Percentiles rank a stretch among this genome's conserved stretches.
These are phyloP conservation scores for Botryotinia convoluta DNA, from an alignment of 2,329 filamentous ascomycete genomes.

Conservation along the genomic window DNA sequence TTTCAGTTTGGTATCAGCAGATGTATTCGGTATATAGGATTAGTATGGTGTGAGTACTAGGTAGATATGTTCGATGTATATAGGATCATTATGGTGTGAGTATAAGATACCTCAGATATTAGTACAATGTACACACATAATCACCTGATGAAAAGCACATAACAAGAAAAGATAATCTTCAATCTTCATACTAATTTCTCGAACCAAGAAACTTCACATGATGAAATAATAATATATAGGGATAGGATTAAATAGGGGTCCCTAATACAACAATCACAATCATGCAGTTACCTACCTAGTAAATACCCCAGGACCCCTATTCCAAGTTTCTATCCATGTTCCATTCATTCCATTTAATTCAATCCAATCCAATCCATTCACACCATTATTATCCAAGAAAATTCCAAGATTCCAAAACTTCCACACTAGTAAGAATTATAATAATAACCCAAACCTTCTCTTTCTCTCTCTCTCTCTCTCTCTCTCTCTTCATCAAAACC, in stretches of 20 bases:
- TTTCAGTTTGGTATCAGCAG: neutral
- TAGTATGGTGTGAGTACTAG: neutral
- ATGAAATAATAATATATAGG: neutral
- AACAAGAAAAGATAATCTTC: neutral
- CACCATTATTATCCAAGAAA: too few species aligned
- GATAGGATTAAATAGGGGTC: neutral
- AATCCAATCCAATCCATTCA: neutral
- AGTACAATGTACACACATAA: neutral
- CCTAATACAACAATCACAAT: neutral
- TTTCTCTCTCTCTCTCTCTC: neutral
- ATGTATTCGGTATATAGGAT: neutral
- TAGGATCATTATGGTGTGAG: neutral
- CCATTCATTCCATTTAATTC: neutral
- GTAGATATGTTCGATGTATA: too few species aligned
- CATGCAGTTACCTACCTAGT: neutral
- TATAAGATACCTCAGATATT: neutral
- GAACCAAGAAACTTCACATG: neutral
- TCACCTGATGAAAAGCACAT: neutral
- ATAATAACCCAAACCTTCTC: neutral
- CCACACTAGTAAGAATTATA: too few species aligned
- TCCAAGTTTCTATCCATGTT: neutral
- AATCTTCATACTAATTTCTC: neutral
- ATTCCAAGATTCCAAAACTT: neutral
- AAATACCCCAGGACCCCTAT: neutral
- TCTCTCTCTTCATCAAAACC: too few species aligned